Conservation (phyloP, 306 rosid genomes). For the Macrotyloma uniflorum region DNA sequence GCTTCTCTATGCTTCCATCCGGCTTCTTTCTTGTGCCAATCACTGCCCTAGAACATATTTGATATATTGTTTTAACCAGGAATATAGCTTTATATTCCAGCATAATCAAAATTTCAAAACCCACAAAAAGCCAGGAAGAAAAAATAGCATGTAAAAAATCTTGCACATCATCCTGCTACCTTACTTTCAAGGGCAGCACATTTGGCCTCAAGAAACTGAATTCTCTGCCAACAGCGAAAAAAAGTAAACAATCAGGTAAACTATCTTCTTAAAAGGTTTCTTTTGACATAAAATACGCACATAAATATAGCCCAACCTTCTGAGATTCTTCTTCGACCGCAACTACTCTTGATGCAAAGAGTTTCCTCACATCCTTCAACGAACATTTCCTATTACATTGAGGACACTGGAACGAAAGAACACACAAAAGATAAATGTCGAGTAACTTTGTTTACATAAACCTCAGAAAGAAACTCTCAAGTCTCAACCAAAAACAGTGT, state of each 20-base stretch:
- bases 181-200: conserved; percentile 68
- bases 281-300: neutral
- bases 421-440: conserved; percentile 19
- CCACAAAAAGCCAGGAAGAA: neutral
- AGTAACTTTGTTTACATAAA: neutral
- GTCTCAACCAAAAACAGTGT: neutral
- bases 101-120: neutral
- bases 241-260: conserved; percentile 4
- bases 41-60: conserved; percentile 50
- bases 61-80: conserved; percentile 26
- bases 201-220: conserved; percentile 66
- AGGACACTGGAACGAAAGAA: conserved; percentile 63
- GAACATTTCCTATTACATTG: conserved; percentile 78
- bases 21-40: conserved; percentile 68
- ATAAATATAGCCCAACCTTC: conserved; percentile 55
- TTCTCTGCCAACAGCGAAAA: conserved; percentile 56
- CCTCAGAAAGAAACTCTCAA: neutral
- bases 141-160: neutral
- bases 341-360: conserved; percentile 64
- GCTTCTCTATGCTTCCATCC: conserved; percentile 57
- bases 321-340: conserved; percentile 72
- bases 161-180: conserved; percentile 46
- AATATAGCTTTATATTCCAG: conserved; percentile 29
- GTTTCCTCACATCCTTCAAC: conserved; percentile 75
- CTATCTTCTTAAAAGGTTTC: neutral